A percentile compares a stretch with the other conserved stretches of the same genome.
phyloP scores from a whole-genome alignment of 169 alveolate species.

The Cryptosporidium viatorum region DNA sequence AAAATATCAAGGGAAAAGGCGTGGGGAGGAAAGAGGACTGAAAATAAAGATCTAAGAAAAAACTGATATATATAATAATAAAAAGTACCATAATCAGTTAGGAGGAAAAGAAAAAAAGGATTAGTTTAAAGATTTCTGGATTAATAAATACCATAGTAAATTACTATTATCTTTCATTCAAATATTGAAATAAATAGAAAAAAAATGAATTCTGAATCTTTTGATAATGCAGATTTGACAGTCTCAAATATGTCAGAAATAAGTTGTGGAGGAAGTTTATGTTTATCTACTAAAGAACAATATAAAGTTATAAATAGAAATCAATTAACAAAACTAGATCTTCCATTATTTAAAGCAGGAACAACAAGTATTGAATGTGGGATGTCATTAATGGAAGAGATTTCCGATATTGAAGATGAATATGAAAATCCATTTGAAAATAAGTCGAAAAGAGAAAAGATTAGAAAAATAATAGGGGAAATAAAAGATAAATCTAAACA shows the following conservation, averaged over 20 bases:
- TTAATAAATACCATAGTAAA: background rate
- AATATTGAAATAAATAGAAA: background rate
- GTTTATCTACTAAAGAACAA: constrained; percentile 41
- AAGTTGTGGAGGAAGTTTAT: constrained; percentile 46
- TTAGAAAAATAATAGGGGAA: background rate
- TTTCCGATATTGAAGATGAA: constrained; percentile 68
- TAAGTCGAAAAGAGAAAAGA: constrained; percentile 8
- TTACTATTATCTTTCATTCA: background rate
- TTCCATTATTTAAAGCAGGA: constrained; percentile 28
- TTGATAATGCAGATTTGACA: background rate
- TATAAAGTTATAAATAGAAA: constrained; percentile 58
- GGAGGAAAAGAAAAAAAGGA: background rate
- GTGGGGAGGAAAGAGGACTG: background rate
- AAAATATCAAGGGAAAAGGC: background rate
- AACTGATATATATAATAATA: background rate
- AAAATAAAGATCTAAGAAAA: background rate
- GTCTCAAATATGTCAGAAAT: constrained; percentile 58
- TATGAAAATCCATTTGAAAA: constrained; percentile 31
- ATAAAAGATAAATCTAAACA: background rate
- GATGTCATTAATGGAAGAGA: constrained; percentile 52
- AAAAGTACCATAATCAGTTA: background rate
- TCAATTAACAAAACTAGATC: constrained; percentile 36
- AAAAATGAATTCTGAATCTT: background rate
- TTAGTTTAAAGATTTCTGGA: background rate
- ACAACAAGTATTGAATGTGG: constrained; percentile 54